Conservation (phyloP, 2,329 filamentous ascomycete genomes). For the Venturia effusa region DNA sequence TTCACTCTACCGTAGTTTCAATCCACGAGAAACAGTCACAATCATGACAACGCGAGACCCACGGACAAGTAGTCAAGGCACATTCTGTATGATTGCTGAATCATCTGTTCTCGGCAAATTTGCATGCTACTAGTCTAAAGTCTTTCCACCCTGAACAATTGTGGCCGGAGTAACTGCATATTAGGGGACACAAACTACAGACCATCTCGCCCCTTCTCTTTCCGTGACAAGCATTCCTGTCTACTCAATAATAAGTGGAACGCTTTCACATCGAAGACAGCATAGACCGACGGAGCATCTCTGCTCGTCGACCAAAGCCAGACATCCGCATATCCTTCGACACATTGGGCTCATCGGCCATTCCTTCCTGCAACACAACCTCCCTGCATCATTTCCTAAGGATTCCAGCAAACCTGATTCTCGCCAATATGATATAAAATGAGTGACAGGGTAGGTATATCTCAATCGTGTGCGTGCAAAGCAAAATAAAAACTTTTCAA, state of each 20-base stretch:
- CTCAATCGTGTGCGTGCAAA: background rate
- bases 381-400: background rate
- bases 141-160: background rate
- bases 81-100: background rate
- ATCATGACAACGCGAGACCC: background rate
- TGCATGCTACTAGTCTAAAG: background rate
- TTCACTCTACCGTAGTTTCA: background rate
- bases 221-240: background rate
- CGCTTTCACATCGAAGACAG: background rate
- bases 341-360: background rate
- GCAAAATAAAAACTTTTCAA: slow-evolving; percentile 3
- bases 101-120: slow-evolving; percentile 1
- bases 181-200: slow-evolving; percentile 1
- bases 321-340: background rate
- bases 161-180: background rate
- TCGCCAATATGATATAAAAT: slow-evolving; percentile 5
- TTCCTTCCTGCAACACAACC: background rate
- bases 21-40: background rate
- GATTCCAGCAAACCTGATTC: background rate
- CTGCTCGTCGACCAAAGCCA: background rate
- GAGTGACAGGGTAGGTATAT: slow-evolving; percentile 5
- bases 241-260: background rate
- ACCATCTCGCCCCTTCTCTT: background rate
- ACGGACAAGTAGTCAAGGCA: background rate
- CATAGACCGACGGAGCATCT: background rate